These are phyloP conservation scores for Suillus ampliporus DNA, from an alignment of 768 basidiomycete species.

Conservation along the genomic window DNA sequence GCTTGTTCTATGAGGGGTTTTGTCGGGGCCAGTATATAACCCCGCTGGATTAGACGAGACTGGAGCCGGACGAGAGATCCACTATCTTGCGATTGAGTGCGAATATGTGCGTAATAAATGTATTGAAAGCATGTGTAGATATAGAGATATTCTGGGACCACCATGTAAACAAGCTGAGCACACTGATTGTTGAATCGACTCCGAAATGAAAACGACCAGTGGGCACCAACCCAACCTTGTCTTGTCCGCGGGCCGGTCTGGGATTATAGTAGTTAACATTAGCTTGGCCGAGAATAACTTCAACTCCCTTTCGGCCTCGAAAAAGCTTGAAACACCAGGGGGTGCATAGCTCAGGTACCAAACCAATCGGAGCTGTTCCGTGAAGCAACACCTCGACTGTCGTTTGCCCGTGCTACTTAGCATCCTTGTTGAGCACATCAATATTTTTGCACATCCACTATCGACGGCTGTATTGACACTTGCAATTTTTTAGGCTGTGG, in stretches of 20 bases:
- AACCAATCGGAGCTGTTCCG: neutral
- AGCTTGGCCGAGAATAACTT: neutral
- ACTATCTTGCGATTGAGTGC: no score
- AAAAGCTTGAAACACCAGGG: neutral
- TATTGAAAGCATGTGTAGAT: no score
- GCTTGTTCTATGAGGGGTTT: neutral
- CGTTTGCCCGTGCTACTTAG: neutral
- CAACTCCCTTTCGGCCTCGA: neutral
- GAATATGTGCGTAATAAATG: no score
- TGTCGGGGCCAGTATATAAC: neutral
- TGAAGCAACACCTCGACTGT: no score
- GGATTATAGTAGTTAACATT: neutral
- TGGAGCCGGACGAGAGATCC: neutral
- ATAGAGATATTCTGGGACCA: no score
- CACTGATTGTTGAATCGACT: no score
- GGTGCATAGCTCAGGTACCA: neutral
- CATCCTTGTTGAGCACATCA: neutral
- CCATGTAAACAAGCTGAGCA: no score
- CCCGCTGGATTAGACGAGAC: neutral
- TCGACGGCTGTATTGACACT: no score
- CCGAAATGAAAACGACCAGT: no score
- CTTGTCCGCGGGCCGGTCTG: neutral
- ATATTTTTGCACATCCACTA: no score
- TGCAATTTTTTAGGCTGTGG: no score
- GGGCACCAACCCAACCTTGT: neutral